Evolutionary conservation across 257 asterid genomes (phyloP), one percentile per base, ranked within the genome.

Genomic region (Nicotiana undulata): DNA sequence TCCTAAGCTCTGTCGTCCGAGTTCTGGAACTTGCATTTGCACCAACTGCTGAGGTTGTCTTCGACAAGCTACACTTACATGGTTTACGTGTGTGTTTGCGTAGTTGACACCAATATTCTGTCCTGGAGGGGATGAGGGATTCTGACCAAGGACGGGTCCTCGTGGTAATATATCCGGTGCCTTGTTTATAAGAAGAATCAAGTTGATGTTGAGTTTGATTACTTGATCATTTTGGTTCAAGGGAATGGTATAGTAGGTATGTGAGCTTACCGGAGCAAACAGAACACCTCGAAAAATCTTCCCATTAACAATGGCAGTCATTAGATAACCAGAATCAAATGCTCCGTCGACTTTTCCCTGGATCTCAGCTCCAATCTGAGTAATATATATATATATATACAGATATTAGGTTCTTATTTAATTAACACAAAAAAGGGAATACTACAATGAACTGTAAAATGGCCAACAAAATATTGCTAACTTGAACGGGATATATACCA

Each of bases 251-350:
- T 61, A 52, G 13, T 26, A 56, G 18, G 59, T 77, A 9, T 20
- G 26, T 31, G 26, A 4, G 55, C 90, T 88, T 87, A 95, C 99
- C 51, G 98, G 97, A 74, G 97, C 82, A 84, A 95, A 95, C 66
- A 95, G 84, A 59, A 95, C 94, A 18, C 99, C 99, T 87, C 98
- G 85, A 59, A 92, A 92, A 9, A 90, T 86, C 89, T 77, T 90
- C 16, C 99, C 99, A n/a, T 92, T 93, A 22, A 95, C 94, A 1
- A 90, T 88, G 26, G 98, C 99, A 3, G 98, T 95, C 97, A 95
- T 95, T 34, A 93, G 90, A 86, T 91, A 95, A 79, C 99, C 99
- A 4, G 99, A 95, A 79, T 95, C 99, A 52, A 95, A 95, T 4
- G 94, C 94, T 26, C 94, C 97, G 56, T 95, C 99, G 9, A 95